Conservation (phyloP, 371 early-diverging fungal genomes). For the Mucor piriformis region DNA sequence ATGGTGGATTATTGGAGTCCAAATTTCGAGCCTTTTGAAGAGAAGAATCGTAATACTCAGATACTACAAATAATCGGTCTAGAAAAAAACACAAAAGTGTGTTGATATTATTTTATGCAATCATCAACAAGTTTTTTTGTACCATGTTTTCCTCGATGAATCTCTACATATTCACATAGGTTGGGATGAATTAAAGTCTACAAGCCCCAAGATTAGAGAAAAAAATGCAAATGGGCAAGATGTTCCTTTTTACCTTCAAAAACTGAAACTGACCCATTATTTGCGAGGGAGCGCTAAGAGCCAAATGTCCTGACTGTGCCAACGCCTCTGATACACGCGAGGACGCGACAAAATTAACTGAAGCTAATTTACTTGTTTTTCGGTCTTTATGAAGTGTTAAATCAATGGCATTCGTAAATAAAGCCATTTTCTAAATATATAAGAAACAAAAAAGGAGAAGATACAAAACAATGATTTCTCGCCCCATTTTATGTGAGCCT, state of each 20-base stretch:
- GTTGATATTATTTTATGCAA: background rate
- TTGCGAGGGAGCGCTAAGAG: slow-evolving; percentile 58
- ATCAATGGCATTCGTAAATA: slow-evolving; percentile 44
- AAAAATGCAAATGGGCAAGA: background rate
- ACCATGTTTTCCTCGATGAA: slow-evolving; percentile 67
- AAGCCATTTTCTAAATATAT: slow-evolving; percentile 31
- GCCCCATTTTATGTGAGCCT: background rate
- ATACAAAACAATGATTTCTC: background rate
- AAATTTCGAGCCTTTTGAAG: slow-evolving; percentile 33
- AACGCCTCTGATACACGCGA: slow-evolving; percentile 41
- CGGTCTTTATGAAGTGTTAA: slow-evolving; percentile 24
- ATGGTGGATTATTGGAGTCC: slow-evolving; percentile 20
- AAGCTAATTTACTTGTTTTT: slow-evolving; percentile 39
- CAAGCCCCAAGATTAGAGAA: background rate
- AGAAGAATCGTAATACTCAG: slow-evolving; percentile 56
- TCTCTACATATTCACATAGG: slow-evolving; percentile 63
- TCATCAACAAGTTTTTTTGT: slow-evolving; percentile 4
- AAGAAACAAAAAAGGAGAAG: slow-evolving; percentile 2
- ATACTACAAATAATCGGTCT: slow-evolving; percentile 65
- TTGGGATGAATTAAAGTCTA: slow-evolving; percentile 60
- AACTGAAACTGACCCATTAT: slow-evolving; percentile 64
- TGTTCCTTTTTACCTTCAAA: slow-evolving; percentile 44
- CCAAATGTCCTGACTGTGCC: slow-evolving; percentile 51
- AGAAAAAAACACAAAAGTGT: background rate
- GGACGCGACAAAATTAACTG: slow-evolving; percentile 49